Conservation (phyloP, 345 rosid genomes). For the Streptanthus diversifolius region DNA sequence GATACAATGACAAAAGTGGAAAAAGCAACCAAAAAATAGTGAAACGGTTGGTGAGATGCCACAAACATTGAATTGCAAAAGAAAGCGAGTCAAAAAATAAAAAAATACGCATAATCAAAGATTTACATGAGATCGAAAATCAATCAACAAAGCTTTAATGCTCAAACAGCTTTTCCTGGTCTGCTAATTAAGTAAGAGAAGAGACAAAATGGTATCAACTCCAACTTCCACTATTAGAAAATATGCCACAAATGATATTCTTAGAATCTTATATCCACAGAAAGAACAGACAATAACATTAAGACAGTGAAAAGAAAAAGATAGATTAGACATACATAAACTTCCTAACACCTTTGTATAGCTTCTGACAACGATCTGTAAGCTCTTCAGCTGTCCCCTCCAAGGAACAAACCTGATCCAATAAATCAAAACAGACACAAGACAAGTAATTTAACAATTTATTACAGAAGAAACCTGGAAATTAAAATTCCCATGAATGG, state of each 20-base stretch:
- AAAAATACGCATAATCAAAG: neutral
- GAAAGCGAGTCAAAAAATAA: neutral
- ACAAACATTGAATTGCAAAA: neutral
- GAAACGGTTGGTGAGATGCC: neutral
- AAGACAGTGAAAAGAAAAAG: neutral
- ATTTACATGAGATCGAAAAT: neutral
- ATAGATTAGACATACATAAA: slow-evolving; percentile 51
- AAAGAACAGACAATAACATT: neutral
- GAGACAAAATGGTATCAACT: neutral
- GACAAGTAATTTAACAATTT: neutral
- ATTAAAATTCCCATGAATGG: neutral
- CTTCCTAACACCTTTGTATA: slow-evolving; percentile 59
- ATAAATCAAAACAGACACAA: slow-evolving; percentile 2
- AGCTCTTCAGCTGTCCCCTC: slow-evolving; percentile 68
- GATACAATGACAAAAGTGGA: neutral
- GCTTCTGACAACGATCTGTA: slow-evolving; percentile 70
- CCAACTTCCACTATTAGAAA: neutral
- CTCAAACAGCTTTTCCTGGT: neutral
- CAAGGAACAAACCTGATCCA: slow-evolving; percentile 51
- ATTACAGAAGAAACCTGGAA: neutral
- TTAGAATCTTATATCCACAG: neutral
- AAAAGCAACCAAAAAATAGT: neutral
- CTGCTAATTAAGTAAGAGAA: slow-evolving; percentile 8
- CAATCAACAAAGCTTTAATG: neutral
- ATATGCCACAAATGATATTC: slow-evolving; percentile 3